Conservation (phyloP, 1,139 yeast species). For the Yamadazyma atmosphaerica region DNA sequence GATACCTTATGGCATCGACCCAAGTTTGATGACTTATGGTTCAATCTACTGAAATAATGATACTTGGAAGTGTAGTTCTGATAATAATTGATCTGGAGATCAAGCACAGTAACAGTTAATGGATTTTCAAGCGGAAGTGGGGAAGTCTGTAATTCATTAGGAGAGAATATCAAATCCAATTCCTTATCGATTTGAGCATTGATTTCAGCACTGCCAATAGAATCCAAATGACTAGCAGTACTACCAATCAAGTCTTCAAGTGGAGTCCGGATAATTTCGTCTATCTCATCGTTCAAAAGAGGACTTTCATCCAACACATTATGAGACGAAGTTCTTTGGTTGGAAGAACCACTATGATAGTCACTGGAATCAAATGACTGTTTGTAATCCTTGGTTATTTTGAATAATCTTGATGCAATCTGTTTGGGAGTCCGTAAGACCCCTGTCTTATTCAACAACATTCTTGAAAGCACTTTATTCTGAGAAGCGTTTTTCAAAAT, state of each 20-base stretch:
- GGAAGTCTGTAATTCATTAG: conserved; percentile 22
- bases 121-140: conserved; percentile 9
- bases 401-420: conserved; percentile 35
- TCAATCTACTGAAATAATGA: conserved; percentile 17
- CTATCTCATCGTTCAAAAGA: conserved; percentile 21
- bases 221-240: conserved; percentile 15
- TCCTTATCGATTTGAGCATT: conserved; percentile 26
- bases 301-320: conserved; percentile 14
- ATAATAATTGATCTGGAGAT: conserved; percentile 13
- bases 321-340: neutral
- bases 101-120: conserved; percentile 5
- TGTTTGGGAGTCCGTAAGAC: conserved; percentile 40
- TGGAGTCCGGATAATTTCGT: conserved; percentile 26
- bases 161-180: conserved; percentile 26
- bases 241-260: conserved; percentile 23
- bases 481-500: conserved; percentile 38
- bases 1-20: conserved; percentile 1
- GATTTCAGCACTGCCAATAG: conserved; percentile 20
- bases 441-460: conserved; percentile 42
- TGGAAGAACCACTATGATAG: conserved; percentile 6
- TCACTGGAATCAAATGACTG: neutral
- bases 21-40: neutral
- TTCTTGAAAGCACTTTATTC: conserved; percentile 43
- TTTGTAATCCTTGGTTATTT: conserved; percentile 21
- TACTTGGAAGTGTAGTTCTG: conserved; percentile 6